Percentiles rank a stretch among this genome's conserved stretches.
These are phyloP conservation scores for Quercus phellos DNA, from an alignment of 331 rosid genomes.

Conservation along the genomic window DNA sequence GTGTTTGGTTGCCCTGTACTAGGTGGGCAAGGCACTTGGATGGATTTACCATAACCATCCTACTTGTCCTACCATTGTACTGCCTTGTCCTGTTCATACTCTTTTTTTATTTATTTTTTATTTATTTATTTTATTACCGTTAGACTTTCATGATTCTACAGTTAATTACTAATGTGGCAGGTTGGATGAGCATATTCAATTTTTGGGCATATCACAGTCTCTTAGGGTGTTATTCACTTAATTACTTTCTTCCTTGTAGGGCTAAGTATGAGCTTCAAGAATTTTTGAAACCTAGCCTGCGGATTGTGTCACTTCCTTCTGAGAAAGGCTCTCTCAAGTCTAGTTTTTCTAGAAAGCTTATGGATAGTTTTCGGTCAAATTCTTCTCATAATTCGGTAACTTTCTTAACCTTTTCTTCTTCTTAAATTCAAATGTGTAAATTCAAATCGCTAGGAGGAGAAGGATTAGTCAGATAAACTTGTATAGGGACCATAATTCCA, in stretches of 20 bases:
- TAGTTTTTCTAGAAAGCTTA: slow-evolving; percentile 47
- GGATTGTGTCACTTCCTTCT: slow-evolving; percentile 56
- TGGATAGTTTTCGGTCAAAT: slow-evolving; percentile 50
- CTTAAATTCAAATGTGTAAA: slow-evolving; percentile 8
- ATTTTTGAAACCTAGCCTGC: slow-evolving; percentile 88
- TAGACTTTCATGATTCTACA: background rate
- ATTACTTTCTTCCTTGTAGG: slow-evolving; percentile 43
- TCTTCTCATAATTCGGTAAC: slow-evolving; percentile 56
- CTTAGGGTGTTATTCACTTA: slow-evolving; percentile 14
- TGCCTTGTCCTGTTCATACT: background rate
- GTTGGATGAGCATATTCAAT: slow-evolving; percentile 4
- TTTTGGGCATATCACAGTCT: slow-evolving; percentile 15
- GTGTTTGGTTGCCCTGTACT: slow-evolving; percentile 8
- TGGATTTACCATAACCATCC: background rate
- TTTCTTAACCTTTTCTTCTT: slow-evolving; percentile 13
- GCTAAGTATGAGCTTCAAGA: slow-evolving; percentile 87
- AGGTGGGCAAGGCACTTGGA: background rate
- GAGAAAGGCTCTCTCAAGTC: slow-evolving; percentile 43
- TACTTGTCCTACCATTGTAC: background rate
- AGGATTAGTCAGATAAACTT: slow-evolving; percentile 4
- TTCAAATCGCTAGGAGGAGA: slow-evolving; percentile 1
- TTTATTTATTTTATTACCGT: background rate
- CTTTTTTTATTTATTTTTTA: background rate
- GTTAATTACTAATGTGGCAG: background rate
- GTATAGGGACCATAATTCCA: slow-evolving; percentile 7